These are phyloP conservation scores for Perkinsus chesapeaki DNA, from an alignment of 169 alveolate species.

Conservation along the genomic window DNA sequence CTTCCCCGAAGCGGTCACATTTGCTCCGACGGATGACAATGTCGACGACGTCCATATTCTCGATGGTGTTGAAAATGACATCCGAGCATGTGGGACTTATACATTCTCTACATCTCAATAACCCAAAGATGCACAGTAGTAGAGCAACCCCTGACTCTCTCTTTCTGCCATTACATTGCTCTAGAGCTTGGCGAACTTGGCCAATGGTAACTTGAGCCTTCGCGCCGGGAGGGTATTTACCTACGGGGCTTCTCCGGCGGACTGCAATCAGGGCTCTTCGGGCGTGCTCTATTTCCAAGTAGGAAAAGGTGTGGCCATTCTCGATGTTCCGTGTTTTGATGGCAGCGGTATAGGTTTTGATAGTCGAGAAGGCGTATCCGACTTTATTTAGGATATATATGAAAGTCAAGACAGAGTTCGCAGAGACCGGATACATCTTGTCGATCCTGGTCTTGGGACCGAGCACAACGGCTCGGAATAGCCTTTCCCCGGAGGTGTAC, in stretches of 20 bases:
- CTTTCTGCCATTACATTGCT: neutral
- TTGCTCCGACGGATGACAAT: neutral
- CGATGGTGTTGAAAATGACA: neutral
- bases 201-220: neutral
- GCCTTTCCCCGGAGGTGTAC: neutral
- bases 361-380: neutral
- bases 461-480: neutral
- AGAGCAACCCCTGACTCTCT: neutral
- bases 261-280: neutral
- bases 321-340: neutral
- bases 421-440: neutral
- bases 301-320: neutral
- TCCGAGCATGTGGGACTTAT: neutral
- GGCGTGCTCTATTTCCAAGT: neutral
- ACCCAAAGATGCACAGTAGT: neutral
- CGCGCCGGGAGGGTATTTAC: neutral
- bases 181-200: neutral
- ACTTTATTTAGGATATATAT: neutral
- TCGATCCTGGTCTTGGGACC: neutral
- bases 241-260: neutral
- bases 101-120: neutral
- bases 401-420: neutral
- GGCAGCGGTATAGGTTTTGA: neutral
- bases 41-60: neutral
- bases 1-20: neutral